Conservation (phyloP, 1,139 yeast genomes). For the Taphrina pruni region DNA sequence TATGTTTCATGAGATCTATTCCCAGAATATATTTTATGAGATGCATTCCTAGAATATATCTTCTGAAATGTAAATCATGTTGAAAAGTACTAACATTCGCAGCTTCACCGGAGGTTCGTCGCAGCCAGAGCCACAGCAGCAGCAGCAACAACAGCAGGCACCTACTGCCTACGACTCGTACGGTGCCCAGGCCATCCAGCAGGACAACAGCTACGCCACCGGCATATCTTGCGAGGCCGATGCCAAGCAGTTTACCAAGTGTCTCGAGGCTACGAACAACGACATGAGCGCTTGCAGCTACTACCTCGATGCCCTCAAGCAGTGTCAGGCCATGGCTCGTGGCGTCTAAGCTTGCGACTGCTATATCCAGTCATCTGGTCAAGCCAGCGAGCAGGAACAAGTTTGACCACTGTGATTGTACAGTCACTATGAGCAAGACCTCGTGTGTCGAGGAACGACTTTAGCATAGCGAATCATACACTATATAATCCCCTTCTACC, state of each 20-base stretch:
- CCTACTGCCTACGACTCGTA: constrained; percentile 52
- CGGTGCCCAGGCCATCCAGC: constrained; percentile 26
- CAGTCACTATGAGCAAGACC: no score
- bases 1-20: background rate
- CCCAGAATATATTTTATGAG: background rate
- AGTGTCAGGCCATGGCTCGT: constrained; percentile 93
- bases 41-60: no score
- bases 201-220: constrained; percentile 33
- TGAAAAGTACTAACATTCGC: background rate
- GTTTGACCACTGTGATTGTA: background rate
- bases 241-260: constrained; percentile 93
- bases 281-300: constrained; percentile 96
- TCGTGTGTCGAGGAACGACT: background rate
- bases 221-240: constrained; percentile 78
- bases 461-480: constrained; percentile 14
- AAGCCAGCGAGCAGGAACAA: no score
- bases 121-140: constrained; percentile 59
- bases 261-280: constrained; percentile 90
- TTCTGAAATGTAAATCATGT: no score
- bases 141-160: constrained; percentile 48
- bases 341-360: constrained; percentile 60
- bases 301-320: constrained; percentile 94
- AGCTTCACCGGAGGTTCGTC: constrained; percentile 84
- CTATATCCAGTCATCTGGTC: background rate
- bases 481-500: background rate